Evolutionary conservation across 2,329 filamentous ascomycete species (phyloP).

Genomic region (Aspergillus luchuensis): DNA sequence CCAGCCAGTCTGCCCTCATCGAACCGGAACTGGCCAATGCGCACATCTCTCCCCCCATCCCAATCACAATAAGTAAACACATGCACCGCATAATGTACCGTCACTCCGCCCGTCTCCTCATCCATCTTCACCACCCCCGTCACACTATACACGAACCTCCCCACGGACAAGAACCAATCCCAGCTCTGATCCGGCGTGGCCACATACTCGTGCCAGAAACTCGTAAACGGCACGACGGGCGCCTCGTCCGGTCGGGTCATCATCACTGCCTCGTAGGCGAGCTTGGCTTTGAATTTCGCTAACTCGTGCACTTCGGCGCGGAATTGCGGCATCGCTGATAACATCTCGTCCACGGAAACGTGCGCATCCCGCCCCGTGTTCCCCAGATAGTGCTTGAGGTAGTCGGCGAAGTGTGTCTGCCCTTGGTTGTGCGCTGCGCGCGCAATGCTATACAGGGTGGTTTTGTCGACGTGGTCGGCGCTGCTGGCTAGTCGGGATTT

Average conservation of each 20-base stretch:
- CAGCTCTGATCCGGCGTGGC: conserved; percentile 8
- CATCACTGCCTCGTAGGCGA: neutral
- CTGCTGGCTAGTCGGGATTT: neutral
- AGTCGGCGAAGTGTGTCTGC: neutral
- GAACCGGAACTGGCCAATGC: neutral
- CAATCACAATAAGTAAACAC: conserved; percentile 5
- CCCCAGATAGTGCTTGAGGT: conserved; percentile 6
- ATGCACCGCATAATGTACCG: conserved; percentile 6
- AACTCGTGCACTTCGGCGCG: neutral
- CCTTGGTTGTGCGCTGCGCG: neutral
- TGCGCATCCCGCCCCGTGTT: conserved; percentile 3
- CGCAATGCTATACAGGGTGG: conserved; percentile 4
- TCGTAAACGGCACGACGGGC: neutral
- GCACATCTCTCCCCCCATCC: neutral
- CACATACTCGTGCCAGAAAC: conserved; percentile 8
- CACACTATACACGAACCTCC: conserved; percentile 4
- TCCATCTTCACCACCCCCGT: neutral
- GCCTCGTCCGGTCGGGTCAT: neutral
- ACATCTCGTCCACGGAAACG: conserved; percentile 3
- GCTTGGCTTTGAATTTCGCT: neutral
- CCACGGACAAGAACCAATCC: conserved; percentile 8
- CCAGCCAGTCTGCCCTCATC: neutral
- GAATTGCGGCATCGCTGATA: conserved; percentile 2
- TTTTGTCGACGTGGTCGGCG: conserved; percentile 3
- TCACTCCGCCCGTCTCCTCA: neutral